These are phyloP conservation scores for Sanghuangporus sanghuang DNA, from an alignment of 1,284 basidiomycete genomes.

Conservation along the genomic window DNA sequence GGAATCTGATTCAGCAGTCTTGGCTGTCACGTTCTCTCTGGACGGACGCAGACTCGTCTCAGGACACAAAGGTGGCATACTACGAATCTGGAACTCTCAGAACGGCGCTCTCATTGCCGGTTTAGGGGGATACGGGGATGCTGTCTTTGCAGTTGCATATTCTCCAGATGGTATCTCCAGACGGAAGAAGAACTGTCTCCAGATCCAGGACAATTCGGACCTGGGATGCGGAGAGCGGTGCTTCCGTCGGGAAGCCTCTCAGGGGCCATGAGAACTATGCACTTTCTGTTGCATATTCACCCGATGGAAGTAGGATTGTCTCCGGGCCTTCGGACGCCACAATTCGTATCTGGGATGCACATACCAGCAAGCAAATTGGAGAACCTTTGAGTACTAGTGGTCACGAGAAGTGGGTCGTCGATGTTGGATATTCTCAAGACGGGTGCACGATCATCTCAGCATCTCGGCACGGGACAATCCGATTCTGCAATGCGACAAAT, in stretches of 20 bases:
- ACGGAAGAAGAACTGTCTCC: not conserved
- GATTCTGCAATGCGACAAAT: conserved; percentile 90
- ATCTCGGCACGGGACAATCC: conserved; percentile 79
- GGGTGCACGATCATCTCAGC: not conserved
- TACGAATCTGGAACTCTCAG: conserved; percentile 88
- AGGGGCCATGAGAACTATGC: no score
- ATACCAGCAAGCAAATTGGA: not conserved
- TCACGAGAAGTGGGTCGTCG: not conserved
- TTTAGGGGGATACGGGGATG: conserved; percentile 13
- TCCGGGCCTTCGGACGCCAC: conserved; percentile 13
- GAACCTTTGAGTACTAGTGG: conserved; percentile 1
- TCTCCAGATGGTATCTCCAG: no score
- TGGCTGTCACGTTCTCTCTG: conserved; percentile 58
- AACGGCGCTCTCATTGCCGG: not conserved
- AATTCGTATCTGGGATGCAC: conserved; percentile 17
- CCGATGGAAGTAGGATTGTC: conserved; percentile 14
- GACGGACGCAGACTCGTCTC: no score
- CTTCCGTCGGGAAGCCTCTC: not conserved
- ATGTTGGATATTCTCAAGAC: not conserved
- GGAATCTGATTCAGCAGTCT: not conserved
- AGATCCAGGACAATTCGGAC: conserved; percentile 4
- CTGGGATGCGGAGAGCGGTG: conserved; percentile 3
- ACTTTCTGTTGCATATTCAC: not conserved
- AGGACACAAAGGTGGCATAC: conserved; percentile 90
- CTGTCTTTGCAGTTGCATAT: conserved; percentile 19